Base-by-base conservation (phyloP, 441 rosid species). In the Arabidopsis lyrata region DNA sequence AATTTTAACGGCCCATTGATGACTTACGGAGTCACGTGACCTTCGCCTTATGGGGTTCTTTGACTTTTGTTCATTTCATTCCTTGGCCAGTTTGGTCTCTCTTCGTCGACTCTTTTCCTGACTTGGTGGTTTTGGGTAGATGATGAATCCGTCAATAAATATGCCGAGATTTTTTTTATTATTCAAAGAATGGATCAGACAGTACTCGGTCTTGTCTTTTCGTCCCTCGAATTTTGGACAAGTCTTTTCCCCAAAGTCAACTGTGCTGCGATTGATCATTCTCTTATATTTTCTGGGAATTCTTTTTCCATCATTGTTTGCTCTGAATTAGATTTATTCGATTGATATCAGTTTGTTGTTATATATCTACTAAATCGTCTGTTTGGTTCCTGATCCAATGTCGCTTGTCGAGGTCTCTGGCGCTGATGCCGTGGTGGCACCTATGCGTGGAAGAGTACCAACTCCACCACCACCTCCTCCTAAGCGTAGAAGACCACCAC, bases 351-450 rank as follows among this genome's bases (percentile, higher is more conserved):
- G 31, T 29, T 29, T 29, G 31, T 29, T 29, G 0, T 29, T 29
- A 29, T 29, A 29, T 4, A 9, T 27, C 32, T 73, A 74, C 39
- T 60, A 63, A 84, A 69, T 82, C 66, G 78, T 81, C 83, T 85
- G 90, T 79, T 92, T 94, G 92, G 91, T 85, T 86, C 91, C 20
- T 86, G 68, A 78, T 87, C 83, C 2, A 66, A 89, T 92, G 97
- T 97, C 31, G 5, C 31, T 4, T 29, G 31, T 29, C 31, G 31
- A 29, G 31, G 5, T 95, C 78, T 81, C 75, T 83, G 96, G 86
- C 81, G 87, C 85, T 70, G 88, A 89, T 83, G 82, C 90, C 63
- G 79, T 80, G 76, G 80, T 90, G 67, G 85, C 97, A 75, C 47
- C 76, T 77, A 80, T 55, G 14, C 63, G 73, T 35, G 80, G 85